A percentile compares a stretch with the other conserved stretches of the same genome.
Evolutionary conservation across 345 rosid species (phyloP).

Genomic region (Populus alba): DNA sequence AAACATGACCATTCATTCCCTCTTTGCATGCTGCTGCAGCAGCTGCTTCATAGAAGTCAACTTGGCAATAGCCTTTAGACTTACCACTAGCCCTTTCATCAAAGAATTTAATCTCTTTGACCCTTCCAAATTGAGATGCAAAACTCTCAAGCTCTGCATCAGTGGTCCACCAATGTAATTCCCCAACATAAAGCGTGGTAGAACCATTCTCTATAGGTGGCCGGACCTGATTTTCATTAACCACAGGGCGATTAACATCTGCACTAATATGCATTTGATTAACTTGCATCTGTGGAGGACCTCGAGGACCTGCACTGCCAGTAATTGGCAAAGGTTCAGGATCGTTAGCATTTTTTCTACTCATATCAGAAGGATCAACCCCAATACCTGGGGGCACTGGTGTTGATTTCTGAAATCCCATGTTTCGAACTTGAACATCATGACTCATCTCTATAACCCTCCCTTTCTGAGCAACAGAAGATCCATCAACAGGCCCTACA

Average conservation of each 20-base stretch:
- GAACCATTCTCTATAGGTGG: conserved; percentile 66
- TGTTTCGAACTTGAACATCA: conserved; percentile 47
- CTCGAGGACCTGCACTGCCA: conserved; percentile 48
- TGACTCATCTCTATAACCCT: conserved; percentile 27
- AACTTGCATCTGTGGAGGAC: conserved; percentile 44
- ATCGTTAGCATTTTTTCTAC: conserved; percentile 45
- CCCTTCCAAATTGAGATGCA: conserved; percentile 69
- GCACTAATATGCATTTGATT: conserved; percentile 48
- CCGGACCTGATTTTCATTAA: conserved; percentile 61
- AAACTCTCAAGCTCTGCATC: conserved; percentile 77
- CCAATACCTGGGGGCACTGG: conserved; percentile 36
- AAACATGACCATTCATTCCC: conserved; percentile 67
- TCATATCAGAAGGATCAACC: conserved; percentile 41
- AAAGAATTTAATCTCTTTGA: conserved; percentile 78
- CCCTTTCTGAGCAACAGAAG: conserved; percentile 47
- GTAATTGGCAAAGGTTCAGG: conserved; percentile 49
- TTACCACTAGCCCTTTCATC: conserved; percentile 88
- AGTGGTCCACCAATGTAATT: conserved; percentile 90
- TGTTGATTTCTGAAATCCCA: conserved; percentile 47
- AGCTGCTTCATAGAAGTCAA: conserved; percentile 65
- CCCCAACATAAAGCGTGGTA: conserved; percentile 69
- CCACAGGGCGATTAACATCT: conserved; percentile 14
- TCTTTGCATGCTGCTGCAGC: conserved; percentile 80
- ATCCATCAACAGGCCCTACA: conserved; percentile 43
- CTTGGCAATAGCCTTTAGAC: conserved; percentile 89